Base-by-base conservation (phyloP, 179 eudicot species). In the Heliamphora pulchella region DNA sequence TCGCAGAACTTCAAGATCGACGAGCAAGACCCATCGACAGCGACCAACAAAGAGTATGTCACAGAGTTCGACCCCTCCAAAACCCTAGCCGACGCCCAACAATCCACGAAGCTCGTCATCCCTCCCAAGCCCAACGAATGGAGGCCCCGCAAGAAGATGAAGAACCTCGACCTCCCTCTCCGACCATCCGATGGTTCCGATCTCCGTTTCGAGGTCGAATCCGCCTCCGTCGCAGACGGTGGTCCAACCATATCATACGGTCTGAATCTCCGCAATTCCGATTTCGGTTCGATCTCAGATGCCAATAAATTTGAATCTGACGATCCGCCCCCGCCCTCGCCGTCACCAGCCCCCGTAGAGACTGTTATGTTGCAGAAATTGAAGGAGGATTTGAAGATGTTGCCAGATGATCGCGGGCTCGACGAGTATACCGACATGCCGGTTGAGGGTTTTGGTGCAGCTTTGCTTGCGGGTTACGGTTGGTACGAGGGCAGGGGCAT, bases 401-500 rank as follows among this genome's bases (percentile, higher is more conserved):
- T 92, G 17, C 97, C 96, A 41, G 97, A 91, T 0, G 94, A 87
- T 65, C 79, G 63, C 22, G 93, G 90, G 53, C 66, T 87, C 17
- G 91, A 92, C 20, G 90, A 94, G 10, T 95, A 85, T 57, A 84
- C 81, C 0, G 98, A 90, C 54, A 88, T 89, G 55, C 97, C 98
- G 1, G 91, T 93, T 15, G 98, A 94, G 79, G 94, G 89, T 0
- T 95, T 89, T 48, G 98, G 86, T 3, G 93, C 86, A 0, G 98
- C 98, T 0, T 85, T 92, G 84, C 78, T 95, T 77, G 86, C 86
- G 0, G 98, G 98, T 57, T 94, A 94, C 70, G 98, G 98, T 50
- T 94, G 97, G 98, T 65, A 76, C 1, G 90, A 95, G 68, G 98
- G 97, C 0, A 86, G 86, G 79, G 97, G 97, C 22, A 90, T 95